Evolutionary conservation across 2,329 filamentous ascomycete genomes (phyloP), one percentile per base, ranked within the genome.

Genomic region (Cladosporium sp.): DNA sequence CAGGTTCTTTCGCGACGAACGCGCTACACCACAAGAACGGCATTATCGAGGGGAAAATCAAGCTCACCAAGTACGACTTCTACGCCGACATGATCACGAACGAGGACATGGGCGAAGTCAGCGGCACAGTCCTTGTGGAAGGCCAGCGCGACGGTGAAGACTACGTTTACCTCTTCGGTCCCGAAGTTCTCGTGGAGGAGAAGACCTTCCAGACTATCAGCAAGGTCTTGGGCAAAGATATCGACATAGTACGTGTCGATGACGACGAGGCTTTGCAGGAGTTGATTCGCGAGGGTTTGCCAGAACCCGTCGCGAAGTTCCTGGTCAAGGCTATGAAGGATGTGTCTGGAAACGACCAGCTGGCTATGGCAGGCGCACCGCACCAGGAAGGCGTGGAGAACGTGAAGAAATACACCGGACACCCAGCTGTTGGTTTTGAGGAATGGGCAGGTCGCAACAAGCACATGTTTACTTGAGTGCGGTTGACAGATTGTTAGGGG

Each of bases 1-100:
- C 82, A 0, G 81, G 74, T 1, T 76, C 64, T 11, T 86, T 85
- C 67, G 78, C 78, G 12, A 83, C 72, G 14, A 86, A 86, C 67
- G 32, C 76, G 21, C 10, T 63, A 5, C 60, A 52, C 12, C 28
- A 63, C 21, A 63, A 63, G 60, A 36, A 26, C 77, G 73, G 68
- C 4, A 75, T 81, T 18, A 32, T 66, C 3, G 69, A 66, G 0
- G 77, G 75, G 0, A 71, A 79, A 11, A 76, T 81, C 15, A 74
- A 73, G 44, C 49, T 80, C 2, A 70, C 71, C 8, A 69, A 70
- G 11, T 74, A 77, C 0, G 69, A 77, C 4, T 73, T 73, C 12
- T 64, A 68, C 49, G 71, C 75, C 15, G 83, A 85, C 68, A 76
- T 69, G 26, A 79, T 85, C 59, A 70, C 78, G 0, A 79, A 80